Evolutionary conservation across 1,284 basidiomycete species (phyloP), one percentile per base, ranked within the genome.

Genomic region (Apiotrichum veenhuisii): DNA sequence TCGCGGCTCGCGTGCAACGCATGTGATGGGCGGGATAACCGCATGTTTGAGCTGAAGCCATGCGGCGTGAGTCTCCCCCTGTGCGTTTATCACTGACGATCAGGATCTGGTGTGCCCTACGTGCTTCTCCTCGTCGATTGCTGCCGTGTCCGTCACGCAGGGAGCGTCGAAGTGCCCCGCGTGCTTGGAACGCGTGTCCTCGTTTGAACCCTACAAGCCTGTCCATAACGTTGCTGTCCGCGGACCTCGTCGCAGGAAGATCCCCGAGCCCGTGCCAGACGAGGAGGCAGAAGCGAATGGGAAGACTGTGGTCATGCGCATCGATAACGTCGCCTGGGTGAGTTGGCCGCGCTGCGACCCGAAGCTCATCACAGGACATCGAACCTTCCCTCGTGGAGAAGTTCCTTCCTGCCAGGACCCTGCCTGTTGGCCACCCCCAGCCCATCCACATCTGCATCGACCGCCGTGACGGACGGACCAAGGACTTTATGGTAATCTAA

Each of bases 271-370:
- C 2, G 43, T 25, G 11, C 23, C 33, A 47, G 53, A 36, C 34
- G 9, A 34, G 18, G 5, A n/a, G n/a, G 14, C 33, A 4, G 55
- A 52, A 22, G 41, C 22, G 17, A 48, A 43, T 17, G 51, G 56
- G 25, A 10, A 56, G 42, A 61, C 64, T 0, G 58, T 67, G 11
- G 67, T 74, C 5, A 65, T 77, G 62, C 63, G 75, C 38, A 74
- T 77, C 45, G 75, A 77, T 61, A 77, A 77, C 42, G 68, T 77
- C 0, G 72, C 73, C 23, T 77, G 75, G 75, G 72, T 69, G 25
- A 62, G 68, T 26, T 53, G 15, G 9, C 3, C 2, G 18, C 10
- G 22, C n/a, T 4, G 1, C 11, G 3, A n/a, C 15, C 5, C 20
- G 5, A 20, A 18, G 17, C 48, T 50, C 18, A 54, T 33, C 9